These are phyloP conservation scores for Carpinus viminea DNA, from an alignment of 306 rosid genomes.

Conservation along the genomic window DNA sequence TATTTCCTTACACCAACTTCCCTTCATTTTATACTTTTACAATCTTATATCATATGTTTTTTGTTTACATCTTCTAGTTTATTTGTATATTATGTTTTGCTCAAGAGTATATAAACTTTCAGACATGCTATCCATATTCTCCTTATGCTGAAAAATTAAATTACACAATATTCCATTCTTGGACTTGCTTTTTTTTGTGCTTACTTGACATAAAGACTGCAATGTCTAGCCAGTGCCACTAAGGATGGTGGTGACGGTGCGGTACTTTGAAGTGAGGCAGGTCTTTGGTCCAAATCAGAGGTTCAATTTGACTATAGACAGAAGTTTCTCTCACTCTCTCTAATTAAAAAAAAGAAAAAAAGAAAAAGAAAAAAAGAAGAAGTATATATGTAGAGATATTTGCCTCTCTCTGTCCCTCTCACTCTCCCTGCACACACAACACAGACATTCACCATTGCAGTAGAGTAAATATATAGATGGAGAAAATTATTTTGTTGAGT, in stretches of 20 bases:
- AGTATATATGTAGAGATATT: background rate
- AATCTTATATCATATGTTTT: background rate
- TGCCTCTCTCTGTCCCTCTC: background rate
- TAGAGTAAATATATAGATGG: background rate
- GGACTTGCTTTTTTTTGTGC: background rate
- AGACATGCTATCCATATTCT: conserved; percentile 8
- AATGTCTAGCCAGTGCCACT: conserved; percentile 21
- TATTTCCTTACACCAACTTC: conserved; percentile 18
- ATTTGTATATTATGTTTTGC: conserved; percentile 1
- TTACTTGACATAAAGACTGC: conserved; percentile 8
- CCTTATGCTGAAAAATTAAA: conserved; percentile 1
- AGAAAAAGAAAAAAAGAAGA: too few relatives aligned
- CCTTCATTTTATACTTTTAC: conserved; percentile 19
- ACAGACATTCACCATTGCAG: background rate
- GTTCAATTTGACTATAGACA: conserved; percentile 5
- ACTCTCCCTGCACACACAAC: background rate
- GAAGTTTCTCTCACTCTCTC: background rate
- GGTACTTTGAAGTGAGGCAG: conserved; percentile 13
- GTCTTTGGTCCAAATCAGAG: conserved; percentile 12
- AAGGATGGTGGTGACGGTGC: conserved; percentile 4
- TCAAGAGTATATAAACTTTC: conserved; percentile 15
- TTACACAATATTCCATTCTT: background rate
- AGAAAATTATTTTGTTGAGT: background rate
- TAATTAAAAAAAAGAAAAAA: background rate
- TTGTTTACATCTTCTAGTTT: background rate